Conservation (phyloP, 1,284 basidiomycete genomes). For the Irpex rosettiformis region DNA sequence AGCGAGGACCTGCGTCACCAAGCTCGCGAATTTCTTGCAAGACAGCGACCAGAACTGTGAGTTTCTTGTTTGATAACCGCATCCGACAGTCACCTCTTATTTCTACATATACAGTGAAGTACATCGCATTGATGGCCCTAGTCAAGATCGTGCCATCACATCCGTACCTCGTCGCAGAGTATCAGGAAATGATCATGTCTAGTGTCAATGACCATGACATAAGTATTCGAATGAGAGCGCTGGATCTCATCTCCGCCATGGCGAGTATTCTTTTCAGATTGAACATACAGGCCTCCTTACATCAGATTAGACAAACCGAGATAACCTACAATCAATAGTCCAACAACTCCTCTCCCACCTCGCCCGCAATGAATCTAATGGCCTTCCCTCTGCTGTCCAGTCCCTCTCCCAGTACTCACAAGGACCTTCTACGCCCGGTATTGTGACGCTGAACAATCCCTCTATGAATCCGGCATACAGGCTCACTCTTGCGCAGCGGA, state of each 20-base stretch:
- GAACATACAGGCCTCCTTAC: too few relatives aligned
- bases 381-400: conserved; percentile 57
- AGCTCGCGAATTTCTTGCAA: conserved; percentile 88
- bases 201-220: conserved; percentile 94
- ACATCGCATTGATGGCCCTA: conserved; percentile 93
- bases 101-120: conserved; percentile 69
- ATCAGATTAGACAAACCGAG: conserved; percentile 78
- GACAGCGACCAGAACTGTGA: conserved; percentile 94
- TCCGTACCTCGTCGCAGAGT: conserved; percentile 86
- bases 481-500: conserved; percentile 73
- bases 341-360: conserved; percentile 87
- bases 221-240: conserved; percentile 91
- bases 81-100: conserved; percentile 4
- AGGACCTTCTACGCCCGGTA: conserved; percentile 34
- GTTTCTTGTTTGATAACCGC: conserved; percentile 21
- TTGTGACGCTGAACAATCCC: conserved; percentile 35
- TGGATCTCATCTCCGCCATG: conserved; percentile 93
- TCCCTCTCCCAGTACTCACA: conserved; percentile 52
- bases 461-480: conserved; percentile 79
- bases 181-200: conserved; percentile 89
- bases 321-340: conserved; percentile 86
- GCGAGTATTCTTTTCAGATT: conserved; percentile 40
- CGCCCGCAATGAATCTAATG: conserved; percentile 54
- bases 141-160: conserved; percentile 95
- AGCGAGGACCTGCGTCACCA: conserved; percentile 88